phyloP scores from a whole-genome alignment of 177 flowering plant species.

The Vitis hybrid region DNA sequence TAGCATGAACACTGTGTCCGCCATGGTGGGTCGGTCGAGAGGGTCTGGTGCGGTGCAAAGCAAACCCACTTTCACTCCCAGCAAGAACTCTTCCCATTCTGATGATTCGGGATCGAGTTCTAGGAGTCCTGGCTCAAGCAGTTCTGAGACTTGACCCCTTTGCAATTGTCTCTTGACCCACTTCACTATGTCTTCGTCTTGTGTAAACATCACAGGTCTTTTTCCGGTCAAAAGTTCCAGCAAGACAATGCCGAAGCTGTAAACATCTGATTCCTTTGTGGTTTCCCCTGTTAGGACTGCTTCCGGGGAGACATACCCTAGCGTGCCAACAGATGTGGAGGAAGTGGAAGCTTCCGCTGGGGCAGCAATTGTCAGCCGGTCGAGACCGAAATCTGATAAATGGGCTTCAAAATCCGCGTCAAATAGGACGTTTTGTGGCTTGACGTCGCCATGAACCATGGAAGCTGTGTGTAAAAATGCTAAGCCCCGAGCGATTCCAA shows the following conservation, averaged over 20 bases:
- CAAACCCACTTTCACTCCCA: slow-evolving; percentile 83
- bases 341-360: slow-evolving; percentile 54
- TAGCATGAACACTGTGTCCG: slow-evolving; percentile 92
- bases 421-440: slow-evolving; percentile 62
- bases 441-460: slow-evolving; percentile 60
- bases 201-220: slow-evolving; percentile 73
- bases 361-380: slow-evolving; percentile 30
- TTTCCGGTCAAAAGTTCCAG: slow-evolving; percentile 82
- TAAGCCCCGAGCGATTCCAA: slow-evolving; percentile 68
- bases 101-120: slow-evolving; percentile 93
- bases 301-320: slow-evolving; percentile 83
- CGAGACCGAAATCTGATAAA: slow-evolving; percentile 67
- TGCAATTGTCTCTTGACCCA: slow-evolving; percentile 93
- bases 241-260: slow-evolving; percentile 86
- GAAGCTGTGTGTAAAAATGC: slow-evolving; percentile 49
- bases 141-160: slow-evolving; percentile 72
- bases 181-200: slow-evolving; percentile 90
- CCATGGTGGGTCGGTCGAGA: slow-evolving; percentile 80
- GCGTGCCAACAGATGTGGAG: slow-evolving; percentile 48
- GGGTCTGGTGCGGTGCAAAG: slow-evolving; percentile 92
- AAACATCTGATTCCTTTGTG: slow-evolving; percentile 71
- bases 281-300: slow-evolving; percentile 44
- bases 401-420: slow-evolving; percentile 83
- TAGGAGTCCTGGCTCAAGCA: slow-evolving; percentile 77
- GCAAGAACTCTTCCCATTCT: slow-evolving; percentile 95